phyloP scores from a whole-genome alignment of 768 basidiomycete species.

The Naematelia encephala region DNA sequence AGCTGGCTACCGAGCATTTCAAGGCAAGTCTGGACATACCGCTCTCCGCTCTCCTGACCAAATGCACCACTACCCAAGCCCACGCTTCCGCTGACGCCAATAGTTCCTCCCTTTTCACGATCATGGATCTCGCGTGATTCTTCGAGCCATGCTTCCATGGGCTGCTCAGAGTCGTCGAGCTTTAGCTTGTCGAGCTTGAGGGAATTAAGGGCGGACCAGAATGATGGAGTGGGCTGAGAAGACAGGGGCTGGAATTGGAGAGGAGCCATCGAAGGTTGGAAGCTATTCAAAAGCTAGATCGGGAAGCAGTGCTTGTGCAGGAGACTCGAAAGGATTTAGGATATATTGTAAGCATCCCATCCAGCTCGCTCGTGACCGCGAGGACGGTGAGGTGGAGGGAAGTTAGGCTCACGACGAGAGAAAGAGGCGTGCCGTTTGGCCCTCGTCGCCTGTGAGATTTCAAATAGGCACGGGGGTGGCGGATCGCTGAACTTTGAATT shows the following conservation, averaged over 20 bases:
- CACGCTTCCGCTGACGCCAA: slow-evolving; percentile 59
- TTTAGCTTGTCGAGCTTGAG: slow-evolving; percentile 88
- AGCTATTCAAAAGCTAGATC: too few relatives aligned
- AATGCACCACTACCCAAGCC: slow-evolving; percentile 45
- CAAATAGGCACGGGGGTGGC: not conserved
- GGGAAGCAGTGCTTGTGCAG: too few relatives aligned
- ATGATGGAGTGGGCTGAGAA: slow-evolving; percentile 80
- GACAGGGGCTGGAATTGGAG: slow-evolving; percentile 87
- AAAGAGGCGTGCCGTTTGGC: not conserved
- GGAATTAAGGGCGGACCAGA: slow-evolving; percentile 86
- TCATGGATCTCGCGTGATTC: slow-evolving; percentile 71
- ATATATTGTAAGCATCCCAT: not conserved
- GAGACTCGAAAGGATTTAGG: too few relatives aligned
- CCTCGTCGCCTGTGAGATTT: too few relatives aligned
- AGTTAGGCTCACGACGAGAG: not conserved
- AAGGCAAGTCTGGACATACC: slow-evolving; percentile 27
- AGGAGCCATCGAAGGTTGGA: slow-evolving; percentile 38
- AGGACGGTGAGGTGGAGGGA: not conserved
- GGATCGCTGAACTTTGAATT: not conserved
- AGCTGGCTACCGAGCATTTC: too few relatives aligned
- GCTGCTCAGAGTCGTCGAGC: slow-evolving; percentile 68
- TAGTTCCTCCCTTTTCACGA: slow-evolving; percentile 55
- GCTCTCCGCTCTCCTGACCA: slow-evolving; percentile 24
- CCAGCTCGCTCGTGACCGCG: not conserved
- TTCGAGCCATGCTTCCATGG: slow-evolving; percentile 66